Evolutionary conservation across 2,329 filamentous ascomycete species (phyloP), one percentile per base, ranked within the genome.

Genomic region (Xylariaceae sp.): DNA sequence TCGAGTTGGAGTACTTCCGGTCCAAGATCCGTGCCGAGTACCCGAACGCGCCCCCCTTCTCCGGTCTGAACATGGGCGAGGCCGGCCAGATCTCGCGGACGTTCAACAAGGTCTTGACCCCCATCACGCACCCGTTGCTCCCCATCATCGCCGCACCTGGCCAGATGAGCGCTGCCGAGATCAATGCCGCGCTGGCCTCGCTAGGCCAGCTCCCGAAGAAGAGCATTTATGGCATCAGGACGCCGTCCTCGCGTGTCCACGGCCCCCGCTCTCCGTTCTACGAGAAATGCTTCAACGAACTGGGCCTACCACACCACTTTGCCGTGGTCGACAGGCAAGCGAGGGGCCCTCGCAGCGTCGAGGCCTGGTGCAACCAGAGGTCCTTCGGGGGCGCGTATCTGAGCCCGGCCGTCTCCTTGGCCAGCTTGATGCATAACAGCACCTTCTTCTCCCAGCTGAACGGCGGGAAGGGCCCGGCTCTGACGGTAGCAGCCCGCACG

Each of bases 1-100:
- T 94, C 57, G 86, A 94, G 64, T 73, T 94, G 23, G 88, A 94
- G 61, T 89, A 89, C 61, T 94, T 94, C 64, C 81, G 87, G 19
- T 88, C 85, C 9, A 76, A 80, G 48, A 81, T 92, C 57, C 79
- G 79, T 54, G 68, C 74, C 19, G 78, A 83, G 46, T 81, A 83
- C 48, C 74, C 83, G 0, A 72, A 82, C 46, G 71, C 73, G 7
- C 85, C 86, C 8, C 83, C 85, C 1, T 70, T 94, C 23, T 92
- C 86, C 2, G 86, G 84, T 5, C 78, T 94, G 50, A 92, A 92
- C 60, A 92, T 92, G 85, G 85, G 85, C 17, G 81, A 86, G 51
- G 77, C 80, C n/a, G 88, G 88, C 9, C 87, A 94, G 56, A 76
- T 94, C 34, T 92, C 87, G 1, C 76, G 88, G 52, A 85, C 85